phyloP scores from a whole-genome alignment of 2,329 filamentous ascomycete genomes.

The Didymella segeticola region DNA sequence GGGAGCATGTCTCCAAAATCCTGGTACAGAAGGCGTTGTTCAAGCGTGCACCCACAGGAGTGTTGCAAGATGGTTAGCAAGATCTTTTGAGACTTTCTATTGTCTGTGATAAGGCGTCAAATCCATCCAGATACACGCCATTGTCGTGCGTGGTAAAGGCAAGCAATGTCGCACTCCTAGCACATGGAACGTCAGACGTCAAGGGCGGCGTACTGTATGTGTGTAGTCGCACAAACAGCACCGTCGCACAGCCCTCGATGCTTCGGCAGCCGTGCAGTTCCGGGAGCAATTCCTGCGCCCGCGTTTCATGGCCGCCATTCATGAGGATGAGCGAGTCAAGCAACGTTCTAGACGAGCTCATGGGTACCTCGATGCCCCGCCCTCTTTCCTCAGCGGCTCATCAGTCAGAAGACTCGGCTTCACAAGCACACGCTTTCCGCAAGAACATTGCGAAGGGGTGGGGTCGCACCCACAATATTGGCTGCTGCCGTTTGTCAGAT shows the following conservation, averaged over 20 bases:
- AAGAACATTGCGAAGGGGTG: conserved; percentile 1
- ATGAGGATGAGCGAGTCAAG: conserved; percentile 30
- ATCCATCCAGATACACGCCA: not conserved
- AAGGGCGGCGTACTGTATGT: no score
- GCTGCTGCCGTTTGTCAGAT: conserved; percentile 9
- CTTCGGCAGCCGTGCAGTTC: conserved; percentile 21
- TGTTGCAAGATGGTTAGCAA: not conserved
- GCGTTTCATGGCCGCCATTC: conserved; percentile 25
- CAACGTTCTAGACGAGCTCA: conserved; percentile 29
- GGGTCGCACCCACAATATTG: conserved; percentile 15
- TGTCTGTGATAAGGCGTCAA: not conserved
- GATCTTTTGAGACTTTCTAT: not conserved
- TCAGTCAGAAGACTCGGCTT: conserved; percentile 11
- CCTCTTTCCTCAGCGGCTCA: conserved; percentile 17
- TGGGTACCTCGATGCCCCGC: conserved; percentile 21
- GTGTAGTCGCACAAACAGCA: conserved; percentile 16
- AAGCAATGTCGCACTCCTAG: conserved; percentile 3
- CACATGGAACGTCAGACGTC: conserved; percentile 20
- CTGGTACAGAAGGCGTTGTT: no score
- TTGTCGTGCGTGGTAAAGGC: not conserved
- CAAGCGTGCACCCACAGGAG: not conserved
- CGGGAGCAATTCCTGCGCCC: conserved; percentile 21
- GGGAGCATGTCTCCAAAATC: not conserved
- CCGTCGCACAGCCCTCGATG: conserved; percentile 23
- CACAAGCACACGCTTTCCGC: conserved; percentile 1